A percentile compares a stretch with the other conserved stretches of the same genome.
phyloP scores from a whole-genome alignment of 148 eudicot genomes.

The Chenopodium quinoa region DNA sequence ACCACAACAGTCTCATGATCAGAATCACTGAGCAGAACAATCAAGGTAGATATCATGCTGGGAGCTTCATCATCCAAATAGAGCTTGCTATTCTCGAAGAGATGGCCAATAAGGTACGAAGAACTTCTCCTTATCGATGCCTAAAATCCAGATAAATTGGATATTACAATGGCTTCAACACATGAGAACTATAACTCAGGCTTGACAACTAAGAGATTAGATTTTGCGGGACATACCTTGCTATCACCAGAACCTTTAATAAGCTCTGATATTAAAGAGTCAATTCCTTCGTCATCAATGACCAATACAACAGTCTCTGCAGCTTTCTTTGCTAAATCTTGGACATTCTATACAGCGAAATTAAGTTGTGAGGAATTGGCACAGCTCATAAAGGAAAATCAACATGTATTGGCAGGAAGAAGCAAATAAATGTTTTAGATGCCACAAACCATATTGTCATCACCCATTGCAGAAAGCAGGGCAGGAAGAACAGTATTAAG shows the following conservation, averaged over 20 bases:
- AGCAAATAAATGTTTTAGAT: background rate
- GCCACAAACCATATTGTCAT: constrained; percentile 59
- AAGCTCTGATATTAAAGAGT: constrained; percentile 74
- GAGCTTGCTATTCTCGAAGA: constrained; percentile 85
- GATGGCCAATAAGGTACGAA: constrained; percentile 80
- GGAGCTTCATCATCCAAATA: constrained; percentile 95
- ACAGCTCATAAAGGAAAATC: background rate
- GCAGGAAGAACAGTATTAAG: constrained; percentile 82
- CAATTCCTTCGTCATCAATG: constrained; percentile 95
- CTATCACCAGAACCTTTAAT: constrained; percentile 77
- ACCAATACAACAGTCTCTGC: constrained; percentile 95
- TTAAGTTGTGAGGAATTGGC: background rate
- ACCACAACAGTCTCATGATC: constrained; percentile 76
- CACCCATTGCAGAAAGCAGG: constrained; percentile 83
- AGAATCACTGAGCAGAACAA: constrained; percentile 85
- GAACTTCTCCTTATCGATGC: constrained; percentile 73
- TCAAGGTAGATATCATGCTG: constrained; percentile 76
- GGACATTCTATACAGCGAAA: constrained; percentile 48
- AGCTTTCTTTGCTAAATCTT: constrained; percentile 79
- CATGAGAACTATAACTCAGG: background rate
- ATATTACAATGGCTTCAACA: constrained; percentile 5
- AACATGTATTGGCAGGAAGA: background rate
- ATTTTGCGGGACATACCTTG: constrained; percentile 40
- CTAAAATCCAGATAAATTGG: constrained; percentile 37
- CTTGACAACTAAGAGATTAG: background rate